A percentile compares a stretch with the other conserved stretches of the same genome.
These are phyloP conservation scores for Mortierella sp. DNA, from an alignment of 371 early-diverging fungal species.

Conservation along the genomic window DNA sequence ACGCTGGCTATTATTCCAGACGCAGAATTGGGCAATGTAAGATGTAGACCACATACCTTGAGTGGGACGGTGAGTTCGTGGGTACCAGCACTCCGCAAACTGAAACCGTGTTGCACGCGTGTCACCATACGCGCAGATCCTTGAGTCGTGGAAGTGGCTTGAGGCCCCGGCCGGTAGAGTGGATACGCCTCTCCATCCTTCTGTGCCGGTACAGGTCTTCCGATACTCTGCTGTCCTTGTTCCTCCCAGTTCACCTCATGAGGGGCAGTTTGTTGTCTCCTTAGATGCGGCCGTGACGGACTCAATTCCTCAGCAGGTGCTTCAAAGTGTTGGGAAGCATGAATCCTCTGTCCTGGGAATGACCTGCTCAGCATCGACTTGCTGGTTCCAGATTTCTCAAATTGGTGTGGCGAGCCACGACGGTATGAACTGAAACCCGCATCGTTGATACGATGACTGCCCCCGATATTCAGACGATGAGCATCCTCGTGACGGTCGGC, in stretches of 20 bases:
- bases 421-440: constrained; percentile 8
- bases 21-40: background rate
- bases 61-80: constrained; percentile 16
- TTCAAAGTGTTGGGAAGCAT: background rate
- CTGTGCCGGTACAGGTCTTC: background rate
- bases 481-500: constrained; percentile 7
- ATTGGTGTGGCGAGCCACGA: background rate
- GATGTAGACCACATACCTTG: constrained; percentile 5
- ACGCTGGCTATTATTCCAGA: background rate
- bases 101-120: constrained; percentile 1
- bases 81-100: constrained; percentile 2
- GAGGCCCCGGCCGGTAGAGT: background rate
- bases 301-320: background rate
- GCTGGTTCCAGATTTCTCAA: background rate
- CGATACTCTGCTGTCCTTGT: background rate
- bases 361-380: constrained; percentile 18
- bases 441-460: background rate
- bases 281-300: background rate
- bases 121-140: background rate
- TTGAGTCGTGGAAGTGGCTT: background rate
- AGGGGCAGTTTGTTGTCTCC: constrained; percentile 7
- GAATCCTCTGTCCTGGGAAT: constrained; percentile 17
- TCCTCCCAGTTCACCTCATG: background rate
- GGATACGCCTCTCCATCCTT: constrained; percentile 3
- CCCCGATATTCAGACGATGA: constrained; percentile 21